Evolutionary conservation across 108 stramenopile genomes (phyloP), one percentile per base, ranked within the genome.

Genomic region (Nitzschia inconspicua): DNA sequence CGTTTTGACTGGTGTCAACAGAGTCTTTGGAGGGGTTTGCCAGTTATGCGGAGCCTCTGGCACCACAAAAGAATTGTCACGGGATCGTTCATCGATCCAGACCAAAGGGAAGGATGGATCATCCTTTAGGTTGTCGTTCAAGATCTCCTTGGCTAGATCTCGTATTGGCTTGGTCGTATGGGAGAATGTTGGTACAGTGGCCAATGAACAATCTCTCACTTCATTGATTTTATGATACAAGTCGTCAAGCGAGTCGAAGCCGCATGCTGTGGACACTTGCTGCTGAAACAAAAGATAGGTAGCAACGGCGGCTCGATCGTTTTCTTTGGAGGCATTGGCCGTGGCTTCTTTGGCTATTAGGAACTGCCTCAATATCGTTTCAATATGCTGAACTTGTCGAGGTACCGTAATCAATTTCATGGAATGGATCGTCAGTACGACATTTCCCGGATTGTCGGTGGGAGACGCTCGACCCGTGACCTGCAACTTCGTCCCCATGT

Each of bases 391-490:
- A n/a, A 65, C 43, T 22, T 80, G 58, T 16, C 65, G 57, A 9
- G 68, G 68, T 3, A 70, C 22, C 10, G 22, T 49, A 41, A 59
- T 2, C 26, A 80, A 32, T 16, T 46, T 43, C 27, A 71, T 31
- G 13, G 44, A 50, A 22, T 63, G 65, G 29, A 74, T 30, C 49
- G 72, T 60, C 24, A 80, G 44, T 0, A 80, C 69, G 29, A 57
- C 73, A 27, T 80, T 66, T 10, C 79, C 79, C 0, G 79, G 79
- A 43, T 75, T 80, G 8, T 56, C 31, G 19, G 73, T 80, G 3
- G 73, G 62, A 14, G 69, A 36, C 20, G 73, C 65, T 3, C 23
- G 44, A 5, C 73, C 79, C 10, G 28, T 31, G 2, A 75, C 35
- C 35, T 42, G 11, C 10, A 57, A 36, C 25, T 48, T 46, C 18